Base-by-base conservation (phyloP, 345 rosid genomes). In the Mercurialis annua region DNA sequence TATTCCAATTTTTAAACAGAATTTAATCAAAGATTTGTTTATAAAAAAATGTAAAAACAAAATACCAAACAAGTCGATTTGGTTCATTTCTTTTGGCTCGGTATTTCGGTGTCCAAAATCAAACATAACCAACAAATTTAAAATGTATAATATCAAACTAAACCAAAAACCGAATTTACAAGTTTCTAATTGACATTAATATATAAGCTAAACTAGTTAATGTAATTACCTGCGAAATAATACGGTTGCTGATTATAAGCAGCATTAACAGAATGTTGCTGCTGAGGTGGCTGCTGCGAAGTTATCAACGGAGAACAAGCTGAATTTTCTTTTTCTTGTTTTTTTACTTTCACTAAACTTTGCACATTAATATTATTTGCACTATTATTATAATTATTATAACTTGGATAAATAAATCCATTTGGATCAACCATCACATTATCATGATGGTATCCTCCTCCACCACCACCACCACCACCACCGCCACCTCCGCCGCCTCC, bases 181-280 rank as follows among this genome's bases (percentile, higher is more conserved):
- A n/a, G n/a, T n/a, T n/a, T n/a, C n/a, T n/a, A n/a, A n/a, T n/a
- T n/a, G n/a, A n/a, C n/a, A n/a, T n/a, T n/a, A n/a, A n/a, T n/a
- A n/a, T n/a, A n/a, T n/a, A n/a, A n/a, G n/a, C n/a, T n/a, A n/a
- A n/a, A n/a, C n/a, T n/a, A n/a, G n/a, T n/a, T n/a, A n/a, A 51
- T 16, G 29, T 43, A 40, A 6, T 21, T 67, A 78, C 83, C 83
- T 31, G 84, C 48, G n/a, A 71, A 57, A 30, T 67, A 71, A 38
- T 65, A 78, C 7, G 59, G 84, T 3, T 59, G 64, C 2, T 77
- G 76, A 59, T 68, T 70, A 44, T 63, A 69, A 17, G 66, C 78
- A 57, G 50, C 78, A 60, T 53, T 64, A 21, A 55, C 2, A 6
- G 68, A 60, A 31, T 60, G 44, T 0, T 69, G 71, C 10, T 68